Evolutionary conservation across 768 basidiomycete genomes (phyloP), one percentile per base, ranked within the genome.

Genomic region (Zangia roseola): DNA sequence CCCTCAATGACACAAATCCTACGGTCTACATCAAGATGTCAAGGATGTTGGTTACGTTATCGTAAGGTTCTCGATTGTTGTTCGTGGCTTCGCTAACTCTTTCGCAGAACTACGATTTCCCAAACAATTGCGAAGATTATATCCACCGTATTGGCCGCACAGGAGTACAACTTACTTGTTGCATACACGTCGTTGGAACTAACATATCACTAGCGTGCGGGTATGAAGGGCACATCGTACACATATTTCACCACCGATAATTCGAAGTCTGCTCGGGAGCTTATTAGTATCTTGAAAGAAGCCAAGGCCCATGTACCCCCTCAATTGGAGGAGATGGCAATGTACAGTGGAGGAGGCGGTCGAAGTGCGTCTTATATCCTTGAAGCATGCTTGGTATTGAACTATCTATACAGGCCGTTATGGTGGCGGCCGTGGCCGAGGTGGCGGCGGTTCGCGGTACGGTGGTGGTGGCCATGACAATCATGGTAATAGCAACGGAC

Each of bases 41-140:
- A 97, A 98, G 87, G 94, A 98, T 74, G 94, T 98, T 59, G 88
- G 90, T 60, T 97, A 94, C 72, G 94, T 97, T 56, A 92, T 98
- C 60, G 91, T 93, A 60, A 68, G 91, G 81, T 13, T 43, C 45
- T 55, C 40, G 31, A 16, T 43, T 42, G 6, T 54, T 31, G 9
- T 33, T 43, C 12, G 1, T 39, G 54, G 34, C 41, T 26, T 35
- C 34, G 3, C 44, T 59, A 43, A 58, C 49, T 42, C 9, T 28
- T 30, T 46, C 43, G 3, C 57, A 94, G 93, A 94, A 94, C 72
- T 94, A 91, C 68, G 94, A 97, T 68, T 97, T 98, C 77, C 94
- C 94, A 1, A 97, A 97, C 73, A 94, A 95, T 65, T 91, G 90
- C 63, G 94, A 95, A 75, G 94, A 97, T 71, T 98, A 98, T 71